Base-by-base conservation (phyloP, 2,329 filamentous ascomycete species). In the Spiromastix sp. region DNA sequence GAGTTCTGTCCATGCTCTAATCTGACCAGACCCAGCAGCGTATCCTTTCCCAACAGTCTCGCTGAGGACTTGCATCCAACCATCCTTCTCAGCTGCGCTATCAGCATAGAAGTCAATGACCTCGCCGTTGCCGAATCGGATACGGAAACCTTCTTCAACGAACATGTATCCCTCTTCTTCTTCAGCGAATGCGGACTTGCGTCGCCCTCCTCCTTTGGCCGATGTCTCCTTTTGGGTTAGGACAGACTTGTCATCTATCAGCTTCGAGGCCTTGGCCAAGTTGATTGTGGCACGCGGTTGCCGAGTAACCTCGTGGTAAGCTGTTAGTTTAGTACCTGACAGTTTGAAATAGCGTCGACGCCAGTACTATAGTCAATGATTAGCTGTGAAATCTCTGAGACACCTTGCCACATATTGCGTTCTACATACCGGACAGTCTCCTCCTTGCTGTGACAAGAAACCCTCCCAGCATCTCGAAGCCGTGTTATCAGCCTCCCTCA, bases 111-210 rank as follows among this genome's bases (percentile, higher is more conserved):
- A 96, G 67, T 96, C 89, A 55, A 98, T 98, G 44, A 94, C 79
- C 63, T 98, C 91, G 42, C 91, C 91, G 52, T 98, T 98, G 56
- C 85, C 93, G 63, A 98, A 98, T 39, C 89, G 85, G 56, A 98
- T 93, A 26, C 91, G 85, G 79, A 98, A 98, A 2, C 91, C 91
- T 57, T 98, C 91, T 59, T 98, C 91, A 35, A 98, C 89, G 57
- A 98, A 98, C 83, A 95, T 94, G 68, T 98, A 98, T 27, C 91
- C 91, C 56, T 98, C 91, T 62, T 98, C 91, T 46, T 98, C 91
- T 60, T 96, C 91, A 2, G 89, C 87, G 58, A 98, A 98, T 8
- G 85, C 91, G 21, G 87, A 95, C 58, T 93, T 86, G 37, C 91
- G 81, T 28, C 91, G 81, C 48, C 77, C 79, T 37, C 85, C 84